Evolutionary conservation across 2,329 filamentous ascomycete species (phyloP), one percentile per base, ranked within the genome.

Genomic region (Chaetomiaceae sp.): DNA sequence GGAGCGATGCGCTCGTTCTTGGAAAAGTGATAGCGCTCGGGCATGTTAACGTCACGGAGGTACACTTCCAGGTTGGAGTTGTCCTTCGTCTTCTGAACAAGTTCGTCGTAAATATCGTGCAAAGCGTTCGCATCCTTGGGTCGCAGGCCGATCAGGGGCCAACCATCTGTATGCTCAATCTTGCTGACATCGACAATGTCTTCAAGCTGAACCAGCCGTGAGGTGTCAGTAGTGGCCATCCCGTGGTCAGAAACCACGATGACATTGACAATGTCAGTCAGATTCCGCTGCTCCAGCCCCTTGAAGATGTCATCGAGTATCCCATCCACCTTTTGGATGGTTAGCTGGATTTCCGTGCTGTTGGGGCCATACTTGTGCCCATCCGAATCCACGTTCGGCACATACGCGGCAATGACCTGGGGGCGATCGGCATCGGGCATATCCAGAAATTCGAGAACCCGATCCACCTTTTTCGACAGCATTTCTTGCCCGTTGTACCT

Each of bases 191-290:
- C 88, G 38, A 97, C 74, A 4, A 97, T 68, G 60, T 96, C 88
- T 53, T 98, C 93, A 2, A 97, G 73, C 65, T 97, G 93, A 20
- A 97, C 76, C 37, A 97, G 71, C 10, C 93, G 79, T 15, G 81
- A 74, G 0, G 78, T 79, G 49, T 90, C 86, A 0, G 93, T 97
- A 0, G 89, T 95, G 1, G 93, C 93, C 93, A 98, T 98, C 41
- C 93, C 93, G 62, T 98, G 93, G 62, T 98, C 93, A 0, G 89
- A 96, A 2, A 98, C 91, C n/a, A 98, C 76, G 27, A 98, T 82
- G 7, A 98, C 77, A 56, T 98, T 98, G 61, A 97, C 88, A 50
- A 98, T 86, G 17, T 84, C 63, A 0, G 89, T 95, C 41, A 98
- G 69, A 62, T 97, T 96, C 39, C 93, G 82, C 38, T 76, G 68